Evolutionary conservation across 2,329 filamentous ascomycete species (phyloP), one percentile per base, ranked within the genome.

Genomic region (Aspergillus texensis): DNA sequence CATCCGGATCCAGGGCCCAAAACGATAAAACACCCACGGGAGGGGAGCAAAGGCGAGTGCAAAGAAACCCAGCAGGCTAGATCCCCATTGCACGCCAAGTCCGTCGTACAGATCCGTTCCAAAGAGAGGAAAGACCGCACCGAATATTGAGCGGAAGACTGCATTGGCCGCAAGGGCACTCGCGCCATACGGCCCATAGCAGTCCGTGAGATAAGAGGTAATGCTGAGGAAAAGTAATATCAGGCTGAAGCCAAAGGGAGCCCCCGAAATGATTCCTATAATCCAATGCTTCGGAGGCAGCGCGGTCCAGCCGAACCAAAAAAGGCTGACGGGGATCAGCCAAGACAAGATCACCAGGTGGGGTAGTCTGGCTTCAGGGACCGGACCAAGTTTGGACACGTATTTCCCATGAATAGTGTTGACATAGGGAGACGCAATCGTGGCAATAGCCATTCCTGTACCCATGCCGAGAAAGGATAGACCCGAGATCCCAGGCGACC

Each of bases 381-480:
- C 57, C 6, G 54, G 54, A 0, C 32, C 36, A 9, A 41, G 57
- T 30, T 65, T 61, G 41, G 54, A 57, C 6, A 24, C 10, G 8
- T 12, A 24, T 34, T 28, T 34, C 14, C 41, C 46, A 26, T 36
- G 58, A 64, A 78, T 75, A 61, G 77, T 74, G 14, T 61, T 67
- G 45, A 78, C 67, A 39, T 67, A 71, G 69, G 82, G 69, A 34
- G 74, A 60, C 69, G 76, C 57, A 64, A 45, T 45, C 21, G 41
- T 45, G 9, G 41, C 81, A 61, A 65, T 67, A 6, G 71, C 43
- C 63, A 75, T 73, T 6, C 75, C 77, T 21, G 77, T 74, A 65
- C 75, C 74, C 71, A 84, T 73, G 28, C 80, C 80, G 6, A 82
- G 64, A 65, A 82, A 84, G 1, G 81, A 74, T 8, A 84, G 73